Evolutionary conservation across 306 rosid genomes (phyloP).

Genomic region (Prunus mongolica): DNA sequence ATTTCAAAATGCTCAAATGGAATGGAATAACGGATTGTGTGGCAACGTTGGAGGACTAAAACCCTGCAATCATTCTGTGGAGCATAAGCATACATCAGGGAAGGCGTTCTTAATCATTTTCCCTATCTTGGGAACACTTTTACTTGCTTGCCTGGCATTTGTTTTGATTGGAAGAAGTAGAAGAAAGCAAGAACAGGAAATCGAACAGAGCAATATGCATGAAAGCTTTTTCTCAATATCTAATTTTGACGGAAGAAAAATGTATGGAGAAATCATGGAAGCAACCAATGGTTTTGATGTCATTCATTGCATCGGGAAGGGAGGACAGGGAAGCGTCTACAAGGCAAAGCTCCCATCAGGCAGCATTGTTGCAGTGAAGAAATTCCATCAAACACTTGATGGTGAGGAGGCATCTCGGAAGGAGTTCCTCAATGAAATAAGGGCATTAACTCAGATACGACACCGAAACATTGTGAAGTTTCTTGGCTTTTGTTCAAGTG

Average conservation of each 20-base stretch:
- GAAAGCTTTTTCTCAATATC: neutral
- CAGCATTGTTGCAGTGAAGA: slow-evolving; percentile 19
- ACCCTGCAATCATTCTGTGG: no score
- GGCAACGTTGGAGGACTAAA: no score
- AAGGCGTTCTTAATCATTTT: no score
- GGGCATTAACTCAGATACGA: neutral
- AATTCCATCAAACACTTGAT: neutral
- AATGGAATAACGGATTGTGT: no score
- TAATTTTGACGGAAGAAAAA: slow-evolving; percentile 2
- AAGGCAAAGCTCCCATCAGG: slow-evolving; percentile 1
- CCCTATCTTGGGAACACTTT: no score
- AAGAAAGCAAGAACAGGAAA: neutral
- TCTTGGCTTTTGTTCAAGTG: no score
- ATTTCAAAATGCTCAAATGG: no score
- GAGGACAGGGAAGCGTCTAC: slow-evolving; percentile 24
- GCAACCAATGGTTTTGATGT: slow-evolving; percentile 19
- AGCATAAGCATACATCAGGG: no score
- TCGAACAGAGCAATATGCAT: neutral
- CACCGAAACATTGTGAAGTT: no score
- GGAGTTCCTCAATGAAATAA: slow-evolving; percentile 14
- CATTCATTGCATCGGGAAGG: slow-evolving; percentile 16
- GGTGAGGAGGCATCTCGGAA: neutral
- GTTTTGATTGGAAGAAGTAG: neutral
- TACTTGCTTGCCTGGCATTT: no score
- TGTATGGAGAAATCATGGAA: slow-evolving; percentile 12